These are phyloP conservation scores for Rosa rugosa DNA, from an alignment of 306 rosid genomes.

Conservation along the genomic window DNA sequence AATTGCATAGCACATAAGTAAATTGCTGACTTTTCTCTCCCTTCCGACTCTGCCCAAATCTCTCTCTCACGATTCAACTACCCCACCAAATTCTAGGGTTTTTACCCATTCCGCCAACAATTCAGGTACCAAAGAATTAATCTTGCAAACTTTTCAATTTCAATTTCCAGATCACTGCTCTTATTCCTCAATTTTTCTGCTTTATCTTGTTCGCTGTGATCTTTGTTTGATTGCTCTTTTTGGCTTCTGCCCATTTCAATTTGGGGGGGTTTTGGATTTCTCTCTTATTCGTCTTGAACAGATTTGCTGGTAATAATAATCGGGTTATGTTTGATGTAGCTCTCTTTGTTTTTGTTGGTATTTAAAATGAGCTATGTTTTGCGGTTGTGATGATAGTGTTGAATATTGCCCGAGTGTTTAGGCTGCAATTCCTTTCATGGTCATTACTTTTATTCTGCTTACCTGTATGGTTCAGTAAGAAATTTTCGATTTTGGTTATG, in stretches of 20 bases:
- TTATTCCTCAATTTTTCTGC: neutral
- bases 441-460: neutral
- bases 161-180: neutral
- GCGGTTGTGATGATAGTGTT: neutral
- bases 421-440: neutral
- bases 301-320: neutral
- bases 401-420: neutral
- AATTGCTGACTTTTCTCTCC: neutral
- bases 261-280: constrained; percentile 3
- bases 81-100: constrained; percentile 18
- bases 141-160: neutral
- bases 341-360: neutral
- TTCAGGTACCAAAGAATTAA: constrained; percentile 14
- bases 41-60: neutral
- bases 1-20: neutral
- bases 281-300: neutral
- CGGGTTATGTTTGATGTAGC: neutral
- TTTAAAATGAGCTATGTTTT: neutral
- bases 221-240: constrained; percentile 22
- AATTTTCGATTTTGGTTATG: neutral
- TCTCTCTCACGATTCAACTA: neutral
- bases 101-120: constrained; percentile 8
- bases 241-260: neutral
- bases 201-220: neutral
- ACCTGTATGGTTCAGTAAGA: neutral